phyloP scores from a whole-genome alignment of 2,329 filamentous ascomycete species.

The Amphichorda felina region DNA sequence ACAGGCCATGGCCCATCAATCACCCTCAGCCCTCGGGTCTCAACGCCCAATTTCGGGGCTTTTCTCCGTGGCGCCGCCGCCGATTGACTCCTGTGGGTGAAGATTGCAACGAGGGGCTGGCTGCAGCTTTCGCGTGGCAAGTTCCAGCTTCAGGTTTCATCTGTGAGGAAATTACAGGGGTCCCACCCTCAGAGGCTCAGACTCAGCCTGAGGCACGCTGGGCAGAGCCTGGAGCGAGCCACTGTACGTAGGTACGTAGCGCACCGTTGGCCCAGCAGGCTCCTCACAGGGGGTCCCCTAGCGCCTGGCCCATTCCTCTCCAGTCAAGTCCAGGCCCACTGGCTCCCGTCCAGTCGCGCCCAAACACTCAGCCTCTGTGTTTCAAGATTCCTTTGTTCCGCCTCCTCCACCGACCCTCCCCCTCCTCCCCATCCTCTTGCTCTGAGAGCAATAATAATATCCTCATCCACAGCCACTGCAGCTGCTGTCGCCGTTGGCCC shows the following conservation, averaged over 20 bases:
- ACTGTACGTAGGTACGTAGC: too few relatives aligned
- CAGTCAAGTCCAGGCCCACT: too few relatives aligned
- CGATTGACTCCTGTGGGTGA: slow-evolving; percentile 1
- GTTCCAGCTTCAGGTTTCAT: background rate
- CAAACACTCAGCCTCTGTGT: background rate
- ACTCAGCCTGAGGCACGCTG: too few relatives aligned
- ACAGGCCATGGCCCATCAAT: too few relatives aligned
- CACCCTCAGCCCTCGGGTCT: too few relatives aligned
- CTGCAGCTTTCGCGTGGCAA: background rate
- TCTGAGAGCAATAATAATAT: background rate
- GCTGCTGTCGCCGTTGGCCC: background rate
- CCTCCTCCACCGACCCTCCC: background rate
- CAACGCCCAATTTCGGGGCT: background rate
- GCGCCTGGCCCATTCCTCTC: too few relatives aligned
- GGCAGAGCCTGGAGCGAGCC: too few relatives aligned
- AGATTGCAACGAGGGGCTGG: background rate
- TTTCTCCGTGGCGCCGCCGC: background rate
- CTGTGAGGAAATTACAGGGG: too few relatives aligned
- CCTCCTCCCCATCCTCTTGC: background rate
- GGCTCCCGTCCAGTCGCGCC: background rate
- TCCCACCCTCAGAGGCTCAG: background rate
- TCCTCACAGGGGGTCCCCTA: too few relatives aligned
- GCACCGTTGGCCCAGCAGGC: too few relatives aligned
- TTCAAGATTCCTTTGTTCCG: background rate
- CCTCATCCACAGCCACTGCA: background rate